These are phyloP conservation scores for Yamadazyma ubonensis DNA, from an alignment of 805 yeast species.

Conservation along the genomic window DNA sequence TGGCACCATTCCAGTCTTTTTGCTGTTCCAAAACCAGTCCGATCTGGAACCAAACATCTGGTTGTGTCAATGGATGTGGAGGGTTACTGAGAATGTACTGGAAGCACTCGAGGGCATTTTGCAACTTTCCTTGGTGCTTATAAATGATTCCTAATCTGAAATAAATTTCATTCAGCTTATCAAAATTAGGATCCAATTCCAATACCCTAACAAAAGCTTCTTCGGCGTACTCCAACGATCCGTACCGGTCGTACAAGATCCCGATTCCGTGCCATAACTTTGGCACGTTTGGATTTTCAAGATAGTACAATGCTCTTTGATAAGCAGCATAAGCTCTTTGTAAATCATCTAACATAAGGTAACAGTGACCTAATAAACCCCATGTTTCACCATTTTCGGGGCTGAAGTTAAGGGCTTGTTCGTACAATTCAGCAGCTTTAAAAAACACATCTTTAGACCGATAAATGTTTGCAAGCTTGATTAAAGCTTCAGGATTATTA, in stretches of 20 bases:
- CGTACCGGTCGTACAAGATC: constrained; percentile 92
- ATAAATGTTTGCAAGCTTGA: constrained; percentile 83
- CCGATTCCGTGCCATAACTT: constrained; percentile 99
- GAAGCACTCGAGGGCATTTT: constrained; percentile 90
- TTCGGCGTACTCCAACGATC: constrained; percentile 94
- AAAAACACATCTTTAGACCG: constrained; percentile 87
- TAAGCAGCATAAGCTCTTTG: constrained; percentile 95
- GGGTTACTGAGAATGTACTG: constrained; percentile 87
- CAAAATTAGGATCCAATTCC: constrained; percentile 94
- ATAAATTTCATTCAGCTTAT: constrained; percentile 93
- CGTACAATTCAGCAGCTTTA: constrained; percentile 92
- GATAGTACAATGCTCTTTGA: constrained; percentile 89
- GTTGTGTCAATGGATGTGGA: constrained; percentile 92
- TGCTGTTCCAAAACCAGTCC: constrained; percentile 95
- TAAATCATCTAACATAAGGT: constrained; percentile 91
- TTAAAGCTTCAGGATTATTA: constrained; percentile 78
- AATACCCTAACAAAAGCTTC: constrained; percentile 96
- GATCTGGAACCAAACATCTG: constrained; percentile 98
- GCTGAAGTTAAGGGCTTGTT: constrained; percentile 75
- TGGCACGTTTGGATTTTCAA: constrained; percentile 92
- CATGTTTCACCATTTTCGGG: constrained; percentile 95
- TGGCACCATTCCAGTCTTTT: constrained; percentile 86
- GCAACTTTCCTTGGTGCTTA: constrained; percentile 87
- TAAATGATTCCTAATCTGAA: constrained; percentile 95
- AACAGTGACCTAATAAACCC: constrained; percentile 97